Evolutionary conservation across 768 basidiomycete genomes (phyloP).

Genomic region (Lentinus tigrinus): DNA sequence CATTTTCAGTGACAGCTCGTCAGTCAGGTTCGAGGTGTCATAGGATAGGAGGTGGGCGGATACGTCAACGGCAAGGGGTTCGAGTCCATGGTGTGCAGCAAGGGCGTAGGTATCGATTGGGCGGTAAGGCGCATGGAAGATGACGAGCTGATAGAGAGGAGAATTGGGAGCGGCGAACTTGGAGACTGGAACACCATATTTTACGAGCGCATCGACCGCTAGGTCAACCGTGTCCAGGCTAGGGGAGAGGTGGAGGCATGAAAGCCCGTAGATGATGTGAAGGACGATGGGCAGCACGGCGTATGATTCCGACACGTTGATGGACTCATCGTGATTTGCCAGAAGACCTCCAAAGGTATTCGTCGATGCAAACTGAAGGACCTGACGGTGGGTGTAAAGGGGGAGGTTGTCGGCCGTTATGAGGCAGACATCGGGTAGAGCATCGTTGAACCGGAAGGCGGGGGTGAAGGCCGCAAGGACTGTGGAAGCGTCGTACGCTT

Average conservation of each 20-base stretch:
- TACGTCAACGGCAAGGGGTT: constrained; percentile 36
- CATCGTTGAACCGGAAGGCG: no score
- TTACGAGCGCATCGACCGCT: constrained; percentile 22
- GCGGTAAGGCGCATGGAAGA: constrained; percentile 32
- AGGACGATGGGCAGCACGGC: constrained; percentile 31
- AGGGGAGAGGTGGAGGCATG: constrained; percentile 25
- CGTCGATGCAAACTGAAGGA: no score
- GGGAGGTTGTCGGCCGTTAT: no score
- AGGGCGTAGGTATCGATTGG: constrained; percentile 43
- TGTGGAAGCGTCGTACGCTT: no score
- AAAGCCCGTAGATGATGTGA: constrained; percentile 30
- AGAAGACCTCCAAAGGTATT: no score
- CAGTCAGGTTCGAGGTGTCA: constrained; percentile 33
- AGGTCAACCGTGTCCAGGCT: constrained; percentile 22
- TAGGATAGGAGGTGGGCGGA: constrained; percentile 39
- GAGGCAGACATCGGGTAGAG: no score
- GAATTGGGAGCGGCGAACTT: constrained; percentile 24
- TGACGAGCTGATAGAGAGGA: constrained; percentile 32
- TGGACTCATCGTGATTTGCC: background rate
- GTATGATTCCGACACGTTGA: constrained; percentile 28
- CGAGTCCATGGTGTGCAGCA: constrained; percentile 35
- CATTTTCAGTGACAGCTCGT: constrained; percentile 36
- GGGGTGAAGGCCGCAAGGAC: no score
- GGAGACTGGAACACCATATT: constrained; percentile 25
- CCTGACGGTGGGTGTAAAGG: no score